phyloP scores from a whole-genome alignment of 768 basidiomycete genomes.

The Tricholoma furcatifolium region DNA sequence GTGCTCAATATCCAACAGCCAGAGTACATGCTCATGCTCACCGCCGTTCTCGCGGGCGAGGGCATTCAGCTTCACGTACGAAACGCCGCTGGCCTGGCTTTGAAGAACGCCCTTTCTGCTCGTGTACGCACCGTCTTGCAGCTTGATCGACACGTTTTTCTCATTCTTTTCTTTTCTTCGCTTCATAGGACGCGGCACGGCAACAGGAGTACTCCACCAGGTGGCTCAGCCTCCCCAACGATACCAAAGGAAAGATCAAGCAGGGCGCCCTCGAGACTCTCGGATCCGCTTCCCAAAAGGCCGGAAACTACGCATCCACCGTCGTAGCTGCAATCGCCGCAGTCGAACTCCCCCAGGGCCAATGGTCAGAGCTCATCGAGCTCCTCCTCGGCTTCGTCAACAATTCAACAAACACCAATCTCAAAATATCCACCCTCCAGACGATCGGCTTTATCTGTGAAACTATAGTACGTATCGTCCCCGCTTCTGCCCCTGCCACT shows the following conservation, averaged over 20 bases:
- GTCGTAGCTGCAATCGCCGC: slow-evolving; percentile 93
- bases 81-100: slow-evolving; percentile 93
- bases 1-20: slow-evolving; percentile 52
- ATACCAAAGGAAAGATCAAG: slow-evolving; percentile 80
- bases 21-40: slow-evolving; percentile 90
- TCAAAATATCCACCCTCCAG: slow-evolving; percentile 87
- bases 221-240: slow-evolving; percentile 76
- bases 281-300: slow-evolving; percentile 66
- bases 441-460: slow-evolving; percentile 98
- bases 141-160: slow-evolving; percentile 13
- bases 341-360: slow-evolving; percentile 83
- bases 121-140: slow-evolving; percentile 56
- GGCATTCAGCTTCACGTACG: slow-evolving; percentile 67
- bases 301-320: slow-evolving; percentile 87
- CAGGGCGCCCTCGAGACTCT: slow-evolving; percentile 82
- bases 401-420: slow-evolving; percentile 64
- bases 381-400: slow-evolving; percentile 86
- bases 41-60: slow-evolving; percentile 81
- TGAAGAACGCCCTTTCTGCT: slow-evolving; percentile 93
- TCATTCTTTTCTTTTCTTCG: slow-evolving; percentile 13
- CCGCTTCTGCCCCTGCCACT: neutral
- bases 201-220: slow-evolving; percentile 74
- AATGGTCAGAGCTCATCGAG: slow-evolving; percentile 91
- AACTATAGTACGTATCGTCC: slow-evolving; percentile 69
- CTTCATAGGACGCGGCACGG: slow-evolving; percentile 64